Percentiles rank a stretch among this genome's conserved stretches.
These are phyloP conservation scores for Mucor plumbeus DNA, from an alignment of 371 early-diverging fungal genomes.

Conservation along the genomic window DNA sequence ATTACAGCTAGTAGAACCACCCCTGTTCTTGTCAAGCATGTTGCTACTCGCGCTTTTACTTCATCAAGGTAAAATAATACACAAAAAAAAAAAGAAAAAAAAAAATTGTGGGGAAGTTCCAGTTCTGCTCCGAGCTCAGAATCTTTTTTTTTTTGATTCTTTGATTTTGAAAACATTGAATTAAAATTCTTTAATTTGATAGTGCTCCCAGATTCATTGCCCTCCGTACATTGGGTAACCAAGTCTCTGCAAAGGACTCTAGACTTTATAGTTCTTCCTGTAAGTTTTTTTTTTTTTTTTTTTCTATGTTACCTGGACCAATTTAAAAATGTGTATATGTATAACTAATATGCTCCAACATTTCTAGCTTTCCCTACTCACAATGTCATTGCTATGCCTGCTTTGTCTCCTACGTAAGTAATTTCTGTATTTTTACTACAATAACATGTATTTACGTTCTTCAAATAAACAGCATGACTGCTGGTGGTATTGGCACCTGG, in stretches of 20 bases:
- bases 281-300: constrained; percentile 39
- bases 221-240: constrained; percentile 50
- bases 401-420: constrained; percentile 92
- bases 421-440: not conserved
- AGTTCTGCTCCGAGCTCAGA: not conserved
- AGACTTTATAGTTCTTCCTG: constrained; percentile 68
- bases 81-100: not conserved
- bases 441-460: not conserved
- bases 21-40: constrained; percentile 44
- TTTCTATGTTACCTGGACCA: not conserved
- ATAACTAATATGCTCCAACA: not conserved
- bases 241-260: constrained; percentile 37
- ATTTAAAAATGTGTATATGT: not conserved
- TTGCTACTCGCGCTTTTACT: constrained; percentile 43
- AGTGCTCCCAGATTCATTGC: constrained; percentile 53
- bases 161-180: not conserved
- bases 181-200: constrained; percentile 3
- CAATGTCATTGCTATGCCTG: constrained; percentile 95
- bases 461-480: constrained; percentile 76
- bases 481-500: constrained; percentile 96
- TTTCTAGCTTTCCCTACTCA: constrained; percentile 82
- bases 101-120: not conserved
- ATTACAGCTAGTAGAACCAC: constrained; percentile 39
- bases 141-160: not conserved
- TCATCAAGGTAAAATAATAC: constrained; percentile 35